A percentile compares a stretch with the other conserved stretches of the same genome.
Evolutionary conservation across 495 filamentous ascomycete species (phyloP).

Genomic region (Penicillium soppii): DNA sequence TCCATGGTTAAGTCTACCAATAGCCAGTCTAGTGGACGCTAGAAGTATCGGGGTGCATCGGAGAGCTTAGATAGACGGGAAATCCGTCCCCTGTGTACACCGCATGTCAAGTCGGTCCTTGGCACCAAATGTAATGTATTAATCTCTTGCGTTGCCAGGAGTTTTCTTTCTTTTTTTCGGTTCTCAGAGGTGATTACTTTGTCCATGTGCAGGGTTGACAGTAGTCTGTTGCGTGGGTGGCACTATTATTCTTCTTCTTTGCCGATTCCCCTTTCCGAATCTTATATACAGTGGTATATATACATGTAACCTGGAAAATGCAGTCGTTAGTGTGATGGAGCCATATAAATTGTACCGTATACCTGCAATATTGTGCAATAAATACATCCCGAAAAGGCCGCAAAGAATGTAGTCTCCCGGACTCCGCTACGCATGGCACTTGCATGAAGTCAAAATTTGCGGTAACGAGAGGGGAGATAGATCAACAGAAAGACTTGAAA

Average conservation of each 20-base stretch:
- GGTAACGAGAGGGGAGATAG: slow-evolving; percentile 52
- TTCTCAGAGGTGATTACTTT: too few species aligned
- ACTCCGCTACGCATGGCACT: slow-evolving; percentile 13
- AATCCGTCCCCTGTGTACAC: slow-evolving; percentile 18
- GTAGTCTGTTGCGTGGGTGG: too few species aligned
- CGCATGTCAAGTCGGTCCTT: slow-evolving; percentile 16
- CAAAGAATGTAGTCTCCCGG: background rate
- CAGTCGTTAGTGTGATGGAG: too few species aligned
- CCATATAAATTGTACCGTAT: too few species aligned
- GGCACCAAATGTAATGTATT: background rate
- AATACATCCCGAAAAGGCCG: background rate
- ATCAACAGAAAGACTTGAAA: slow-evolving; percentile 5
- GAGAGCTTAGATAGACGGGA: slow-evolving; percentile 22
- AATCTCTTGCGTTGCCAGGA: background rate
- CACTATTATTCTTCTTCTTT: too few species aligned
- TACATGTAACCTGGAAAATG: too few species aligned
- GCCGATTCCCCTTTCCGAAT: too few species aligned
- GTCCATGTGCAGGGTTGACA: too few species aligned
- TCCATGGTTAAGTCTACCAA: slow-evolving; percentile 26
- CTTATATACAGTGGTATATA: too few species aligned
- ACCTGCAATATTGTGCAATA: too few species aligned
- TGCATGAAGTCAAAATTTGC: slow-evolving; percentile 26
- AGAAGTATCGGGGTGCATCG: slow-evolving; percentile 16
- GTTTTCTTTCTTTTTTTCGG: background rate
- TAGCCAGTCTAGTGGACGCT: slow-evolving; percentile 24